Conservation (phyloP, 345 rosid genomes). For the Eutrema japonicum region DNA sequence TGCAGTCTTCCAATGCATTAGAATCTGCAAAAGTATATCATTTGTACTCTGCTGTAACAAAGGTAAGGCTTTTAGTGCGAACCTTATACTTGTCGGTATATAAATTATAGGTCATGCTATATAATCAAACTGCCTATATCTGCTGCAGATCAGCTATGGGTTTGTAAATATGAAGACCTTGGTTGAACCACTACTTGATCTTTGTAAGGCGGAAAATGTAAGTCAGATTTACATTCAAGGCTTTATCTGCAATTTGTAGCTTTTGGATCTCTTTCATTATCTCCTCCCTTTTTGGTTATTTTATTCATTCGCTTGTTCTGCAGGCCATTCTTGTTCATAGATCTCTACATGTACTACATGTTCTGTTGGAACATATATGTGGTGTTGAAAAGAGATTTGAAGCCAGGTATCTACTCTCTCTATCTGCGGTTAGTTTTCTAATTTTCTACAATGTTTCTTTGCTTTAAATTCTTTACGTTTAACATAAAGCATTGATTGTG, state of each 20-base stretch:
- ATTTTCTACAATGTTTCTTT: not conserved
- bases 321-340: constrained; percentile 66
- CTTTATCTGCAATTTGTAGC: constrained; percentile 23
- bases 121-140: not conserved
- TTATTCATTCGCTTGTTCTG: constrained; percentile 27
- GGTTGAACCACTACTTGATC: constrained; percentile 69
- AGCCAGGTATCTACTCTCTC: constrained; percentile 57
- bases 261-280: constrained; percentile 18
- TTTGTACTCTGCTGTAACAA: constrained; percentile 54
- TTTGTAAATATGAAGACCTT: constrained; percentile 61
- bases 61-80: constrained; percentile 51
- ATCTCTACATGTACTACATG: constrained; percentile 63
- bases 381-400: constrained; percentile 50
- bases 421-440: constrained; percentile 26
- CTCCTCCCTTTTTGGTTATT: constrained; percentile 26
- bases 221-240: constrained; percentile 39
- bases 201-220: constrained; percentile 67
- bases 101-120: constrained; percentile 2
- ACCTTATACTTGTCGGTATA: constrained; percentile 9
- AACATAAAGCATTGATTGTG: not conserved
- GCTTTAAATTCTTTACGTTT: not conserved
- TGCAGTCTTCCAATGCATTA: constrained; percentile 41
- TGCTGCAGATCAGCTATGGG: constrained; percentile 69
- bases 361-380: constrained; percentile 65
- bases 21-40: constrained; percentile 61